These are phyloP conservation scores for Salix suchowensis DNA, from an alignment of 345 rosid species.

Conservation along the genomic window DNA sequence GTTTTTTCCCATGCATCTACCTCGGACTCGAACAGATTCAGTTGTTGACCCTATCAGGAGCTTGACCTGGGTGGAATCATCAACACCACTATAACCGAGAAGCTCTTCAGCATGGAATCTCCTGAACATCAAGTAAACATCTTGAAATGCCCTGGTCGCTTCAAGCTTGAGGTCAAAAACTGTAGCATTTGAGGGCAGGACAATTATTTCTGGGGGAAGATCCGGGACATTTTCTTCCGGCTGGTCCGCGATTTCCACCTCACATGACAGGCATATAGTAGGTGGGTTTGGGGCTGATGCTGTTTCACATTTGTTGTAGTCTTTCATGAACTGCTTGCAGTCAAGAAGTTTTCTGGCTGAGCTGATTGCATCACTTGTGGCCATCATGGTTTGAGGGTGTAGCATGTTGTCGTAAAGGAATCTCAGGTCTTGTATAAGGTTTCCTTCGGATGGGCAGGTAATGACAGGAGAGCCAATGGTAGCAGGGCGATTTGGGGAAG, in stretches of 20 bases:
- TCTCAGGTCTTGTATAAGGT: constrained; percentile 43
- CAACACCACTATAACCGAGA: constrained; percentile 49
- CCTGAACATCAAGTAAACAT: constrained; percentile 50
- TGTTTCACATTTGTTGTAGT: constrained; percentile 31
- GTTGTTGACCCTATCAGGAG: constrained; percentile 31
- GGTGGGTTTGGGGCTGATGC: constrained; percentile 3
- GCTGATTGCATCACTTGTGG: constrained; percentile 18
- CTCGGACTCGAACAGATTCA: constrained; percentile 34
- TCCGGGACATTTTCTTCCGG: constrained; percentile 19
- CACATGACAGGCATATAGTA: constrained; percentile 35
- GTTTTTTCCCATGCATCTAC: constrained; percentile 42
- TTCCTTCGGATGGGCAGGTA: constrained; percentile 40
- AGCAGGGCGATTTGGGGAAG: constrained; percentile 2
- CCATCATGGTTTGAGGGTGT: constrained; percentile 35
- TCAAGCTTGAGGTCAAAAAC: constrained; percentile 50
- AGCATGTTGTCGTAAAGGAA: constrained; percentile 43
- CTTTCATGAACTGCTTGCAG: constrained; percentile 70
- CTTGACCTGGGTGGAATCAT: constrained; percentile 57
- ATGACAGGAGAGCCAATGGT: constrained; percentile 17
- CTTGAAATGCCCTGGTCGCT: constrained; percentile 51
- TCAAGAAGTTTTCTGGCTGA: constrained; percentile 60
- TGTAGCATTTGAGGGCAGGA: constrained; percentile 41
- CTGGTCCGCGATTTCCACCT: constrained; percentile 40
- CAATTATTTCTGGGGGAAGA: constrained; percentile 43
- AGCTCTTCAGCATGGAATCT: constrained; percentile 58